Evolutionary conservation across 2,329 filamentous ascomycete species (phyloP).

Genomic region (Dothidotthia symphoricarpi): DNA sequence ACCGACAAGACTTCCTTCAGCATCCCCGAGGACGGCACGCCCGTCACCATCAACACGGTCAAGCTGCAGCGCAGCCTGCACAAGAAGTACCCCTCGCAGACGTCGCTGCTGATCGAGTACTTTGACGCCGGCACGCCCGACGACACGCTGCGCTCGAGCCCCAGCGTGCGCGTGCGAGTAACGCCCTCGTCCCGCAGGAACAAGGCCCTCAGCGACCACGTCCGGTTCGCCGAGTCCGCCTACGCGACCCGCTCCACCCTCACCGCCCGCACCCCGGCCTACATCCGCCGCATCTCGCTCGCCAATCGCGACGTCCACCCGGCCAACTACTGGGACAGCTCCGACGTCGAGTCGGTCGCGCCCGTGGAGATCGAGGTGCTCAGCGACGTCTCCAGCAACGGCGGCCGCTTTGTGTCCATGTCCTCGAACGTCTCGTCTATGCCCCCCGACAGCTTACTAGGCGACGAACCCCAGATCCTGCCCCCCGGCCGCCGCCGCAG

Average conservation of each 20-base stretch:
- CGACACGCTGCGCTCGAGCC: conserved; percentile 63
- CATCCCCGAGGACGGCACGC: conserved; percentile 81
- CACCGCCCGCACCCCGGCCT: conserved; percentile 64
- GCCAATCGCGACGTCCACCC: conserved; percentile 43
- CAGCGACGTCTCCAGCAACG: conserved; percentile 65
- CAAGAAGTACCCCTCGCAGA: conserved; percentile 68
- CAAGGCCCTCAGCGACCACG: conserved; percentile 66
- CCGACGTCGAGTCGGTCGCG: conserved; percentile 65
- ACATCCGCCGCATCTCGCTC: conserved; percentile 66
- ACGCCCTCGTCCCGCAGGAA: conserved; percentile 65
- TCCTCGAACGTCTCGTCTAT: conserved; percentile 85
- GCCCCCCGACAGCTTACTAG: conserved; percentile 69
- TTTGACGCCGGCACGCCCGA: conserved; percentile 77
- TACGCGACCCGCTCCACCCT: conserved; percentile 68
- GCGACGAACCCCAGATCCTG: conserved; percentile 51
- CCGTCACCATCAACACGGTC: conserved; percentile 84
- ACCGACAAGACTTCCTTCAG: conserved; percentile 73
- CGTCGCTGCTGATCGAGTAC: conserved; percentile 90
- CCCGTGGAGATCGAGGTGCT: conserved; percentile 91
- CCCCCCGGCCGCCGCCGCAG: conserved; percentile 50
- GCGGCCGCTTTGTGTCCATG: conserved; percentile 63
- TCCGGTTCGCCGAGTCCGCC: conserved; percentile 84
- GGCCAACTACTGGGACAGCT: conserved; percentile 71
- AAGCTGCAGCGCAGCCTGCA: conserved; percentile 58
- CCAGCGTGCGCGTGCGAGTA: conserved; percentile 77